These are phyloP conservation scores for Narthecium ossifragum DNA, from an alignment of 106 monocot species.

Conservation along the genomic window DNA sequence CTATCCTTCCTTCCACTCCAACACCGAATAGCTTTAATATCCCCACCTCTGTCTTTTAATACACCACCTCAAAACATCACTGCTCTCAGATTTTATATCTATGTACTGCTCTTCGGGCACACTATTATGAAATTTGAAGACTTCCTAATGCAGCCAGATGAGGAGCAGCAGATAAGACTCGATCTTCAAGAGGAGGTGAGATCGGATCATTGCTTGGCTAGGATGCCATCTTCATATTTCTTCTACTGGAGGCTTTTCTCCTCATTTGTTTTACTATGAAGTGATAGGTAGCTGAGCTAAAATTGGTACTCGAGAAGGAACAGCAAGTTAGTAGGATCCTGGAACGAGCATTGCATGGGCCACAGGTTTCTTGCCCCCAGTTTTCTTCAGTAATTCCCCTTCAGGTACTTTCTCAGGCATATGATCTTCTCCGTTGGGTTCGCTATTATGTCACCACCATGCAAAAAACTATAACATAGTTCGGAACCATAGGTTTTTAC, in stretches of 20 bases:
- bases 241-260: not conserved
- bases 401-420: conserved; percentile 24
- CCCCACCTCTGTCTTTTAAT: conserved; percentile 11
- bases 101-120: not conserved
- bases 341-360: conserved; percentile 35
- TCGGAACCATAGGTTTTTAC: not conserved
- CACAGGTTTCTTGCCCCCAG: conserved; percentile 30
- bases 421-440: not conserved
- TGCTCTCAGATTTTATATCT: conserved; percentile 1
- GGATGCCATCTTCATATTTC: not conserved
- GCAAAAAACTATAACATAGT: not conserved
- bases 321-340: conserved; percentile 47
- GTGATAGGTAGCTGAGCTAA: conserved; percentile 46
- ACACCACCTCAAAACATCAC: conserved; percentile 10
- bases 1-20: not conserved
- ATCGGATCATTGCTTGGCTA: too few species aligned
- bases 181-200: conserved; percentile 49
- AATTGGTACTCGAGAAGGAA: conserved; percentile 51
- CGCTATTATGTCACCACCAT: not conserved
- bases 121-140: conserved; percentile 48
- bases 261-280: not conserved
- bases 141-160: conserved; percentile 52
- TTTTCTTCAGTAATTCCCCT: conserved; percentile 36
- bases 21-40: conserved; percentile 19
- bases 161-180: conserved; percentile 22